Base-by-base conservation (phyloP, 148 eudicot genomes). In the Polygonum aviculare region DNA sequence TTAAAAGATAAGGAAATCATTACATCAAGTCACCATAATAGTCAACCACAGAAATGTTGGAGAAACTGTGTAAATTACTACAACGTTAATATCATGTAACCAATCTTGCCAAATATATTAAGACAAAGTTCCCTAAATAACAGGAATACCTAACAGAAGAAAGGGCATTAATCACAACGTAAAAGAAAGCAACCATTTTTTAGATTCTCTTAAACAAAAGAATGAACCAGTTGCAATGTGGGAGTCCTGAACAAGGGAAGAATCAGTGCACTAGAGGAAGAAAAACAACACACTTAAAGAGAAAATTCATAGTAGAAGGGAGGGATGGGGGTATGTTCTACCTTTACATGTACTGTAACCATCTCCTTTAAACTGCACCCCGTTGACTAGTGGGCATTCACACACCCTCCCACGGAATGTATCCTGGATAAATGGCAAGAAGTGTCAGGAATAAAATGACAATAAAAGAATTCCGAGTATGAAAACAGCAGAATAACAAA, bases 391-490 rank as follows among this genome's bases (percentile, higher is more conserved):
- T 49, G 99, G 99, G 85, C 99, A 95, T 87, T 92, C 97, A 81
- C 98, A 95, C 73, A 95, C 97, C 80, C 96, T 88, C 82, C 99
- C 99, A 48, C 99, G 93, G 72, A 90, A 95, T n/a, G 97, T 95
- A 76, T 95, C 98, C 98, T 94, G 77, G 47, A 40, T 21, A 74
- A 55, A 75, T 39, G 49, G 55, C 41, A 33, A 75, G 7, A 45
- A 19, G 52, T 51, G 18, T 41, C 16, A 18, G n/a, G 2, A 69
- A 15, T 67, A 39, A 65, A 55, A 77, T 16, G 16, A 21, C 72
- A 67, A 4, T 8, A 5, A 67, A 35, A 35, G 10, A 36, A 67
- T 67, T 67, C 5, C 6, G 36, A 33, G 8, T 11, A 76, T 72
- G 73, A 22, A 36, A 49, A 65, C 2, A 15, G 75, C 72, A 76